Evolutionary conservation across 495 filamentous ascomycete species (phyloP), one percentile per base, ranked within the genome.

Genomic region (Penicillium silybi): DNA sequence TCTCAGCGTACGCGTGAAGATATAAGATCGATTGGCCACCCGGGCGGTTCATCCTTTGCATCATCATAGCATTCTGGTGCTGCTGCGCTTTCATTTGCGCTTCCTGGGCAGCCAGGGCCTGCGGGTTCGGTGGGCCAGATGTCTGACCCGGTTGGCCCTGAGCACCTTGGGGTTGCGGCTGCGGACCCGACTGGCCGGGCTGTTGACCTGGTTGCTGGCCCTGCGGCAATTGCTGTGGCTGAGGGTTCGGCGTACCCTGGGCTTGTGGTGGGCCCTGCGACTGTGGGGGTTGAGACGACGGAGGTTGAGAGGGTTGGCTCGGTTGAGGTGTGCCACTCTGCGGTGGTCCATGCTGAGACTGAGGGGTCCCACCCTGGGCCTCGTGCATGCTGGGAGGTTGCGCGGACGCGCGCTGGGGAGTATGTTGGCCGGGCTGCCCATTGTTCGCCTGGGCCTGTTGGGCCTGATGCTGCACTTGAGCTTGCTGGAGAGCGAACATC

Each of bases 1-100:
- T 71, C 59, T 92, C 87, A 19, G 80, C 78, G 57, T 92, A 92
- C 46, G 76, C 74, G 55, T 86, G 75, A 35, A 96, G 68, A 53
- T 76, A 80, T 44, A 92, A 59, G 10, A 88, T 66, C 22, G 79
- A 78, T 8, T 78, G 60, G 4, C 83, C 83, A 53, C 81, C 82
- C 16, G 37, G n/a, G 57, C 81, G 71, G 17, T 67, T 66, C 45
- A 81, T 76, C 40, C 74, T 72, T 59, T 80, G 75, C 54, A 80
- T 74, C 62, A 81, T 67, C 29, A 75, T 48, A 17, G 66, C 62
- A 57, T 65, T 69, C 39, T 75, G 74, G 19, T 76, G 71, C 29
- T 74, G 66, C 58, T 78, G 66, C 10, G 69, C 64, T 54, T 74
- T 76, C 47, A 76, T 25, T 26, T 76, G 71, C 18, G 67, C 66